Conservation (phyloP, 2,329 filamentous ascomycete species). For the Chaetomium olivaceum region DNA sequence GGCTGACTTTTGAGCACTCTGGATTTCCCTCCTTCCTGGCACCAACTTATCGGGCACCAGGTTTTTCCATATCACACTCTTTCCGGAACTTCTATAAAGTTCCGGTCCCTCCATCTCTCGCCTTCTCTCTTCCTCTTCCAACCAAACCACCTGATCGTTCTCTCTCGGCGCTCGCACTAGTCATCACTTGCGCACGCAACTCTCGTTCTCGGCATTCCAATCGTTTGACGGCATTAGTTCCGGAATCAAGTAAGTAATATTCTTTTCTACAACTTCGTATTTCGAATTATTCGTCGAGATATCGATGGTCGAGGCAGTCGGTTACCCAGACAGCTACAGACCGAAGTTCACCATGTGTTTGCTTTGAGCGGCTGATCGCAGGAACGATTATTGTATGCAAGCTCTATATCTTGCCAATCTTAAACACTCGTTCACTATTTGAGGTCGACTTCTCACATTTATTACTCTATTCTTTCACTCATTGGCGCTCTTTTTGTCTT, state of each 20-base stretch:
- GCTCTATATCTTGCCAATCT: background rate
- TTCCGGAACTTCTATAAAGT: background rate
- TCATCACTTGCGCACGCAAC: constrained; percentile 12
- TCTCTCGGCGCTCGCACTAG: constrained; percentile 8
- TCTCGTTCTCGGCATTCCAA: constrained; percentile 3
- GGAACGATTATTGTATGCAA: background rate
- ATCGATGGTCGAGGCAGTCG: background rate
- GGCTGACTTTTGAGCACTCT: background rate
- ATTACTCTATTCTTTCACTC: too few relatives aligned
- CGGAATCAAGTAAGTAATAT: constrained; percentile 15
- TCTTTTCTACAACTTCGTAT: background rate
- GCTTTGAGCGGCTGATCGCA: background rate
- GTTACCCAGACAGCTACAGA: background rate
- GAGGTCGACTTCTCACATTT: too few relatives aligned
- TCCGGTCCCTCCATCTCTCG: background rate
- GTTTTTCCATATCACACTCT: constrained; percentile 7
- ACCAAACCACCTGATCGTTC: background rate
- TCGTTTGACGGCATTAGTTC: background rate
- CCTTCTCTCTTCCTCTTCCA: constrained; percentile 9
- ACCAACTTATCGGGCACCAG: background rate
- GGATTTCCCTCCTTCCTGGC: background rate
- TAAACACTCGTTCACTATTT: too few relatives aligned
- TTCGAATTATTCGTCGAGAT: background rate
- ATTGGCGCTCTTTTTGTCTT: background rate
- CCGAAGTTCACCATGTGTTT: background rate